These are phyloP conservation scores for Dendrobium huoshanense DNA, from an alignment of 106 monocot species.

Conservation along the genomic window DNA sequence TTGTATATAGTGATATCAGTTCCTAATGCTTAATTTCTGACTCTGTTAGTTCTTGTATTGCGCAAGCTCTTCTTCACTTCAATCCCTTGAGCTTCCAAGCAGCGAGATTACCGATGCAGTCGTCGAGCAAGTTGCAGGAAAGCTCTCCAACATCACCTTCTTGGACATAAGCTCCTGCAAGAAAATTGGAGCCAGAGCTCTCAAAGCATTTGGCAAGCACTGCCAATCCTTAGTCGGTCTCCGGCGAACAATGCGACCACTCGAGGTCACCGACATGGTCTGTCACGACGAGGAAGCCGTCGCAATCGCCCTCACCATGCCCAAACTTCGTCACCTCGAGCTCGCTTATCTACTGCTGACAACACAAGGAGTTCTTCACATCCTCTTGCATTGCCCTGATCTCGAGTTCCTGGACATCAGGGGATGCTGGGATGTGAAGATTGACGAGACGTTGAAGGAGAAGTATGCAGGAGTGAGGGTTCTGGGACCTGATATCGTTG, in stretches of 20 bases:
- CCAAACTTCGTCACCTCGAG: conserved; percentile 62
- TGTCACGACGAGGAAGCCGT: conserved; percentile 72
- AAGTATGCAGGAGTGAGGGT: conserved; percentile 42
- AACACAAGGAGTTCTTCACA: conserved; percentile 40
- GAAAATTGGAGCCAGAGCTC: conserved; percentile 51
- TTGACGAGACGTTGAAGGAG: conserved; percentile 63
- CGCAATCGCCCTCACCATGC: conserved; percentile 68
- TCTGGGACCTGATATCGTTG: conserved; percentile 56
- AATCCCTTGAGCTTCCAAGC: conserved; percentile 54
- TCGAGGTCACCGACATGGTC: conserved; percentile 44
- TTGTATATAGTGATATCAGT: neutral
- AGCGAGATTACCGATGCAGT: conserved; percentile 62
- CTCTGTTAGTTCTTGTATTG: conserved; percentile 9
- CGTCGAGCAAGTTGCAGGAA: conserved; percentile 53
- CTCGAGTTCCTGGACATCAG: conserved; percentile 62
- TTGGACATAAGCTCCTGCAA: conserved; percentile 73
- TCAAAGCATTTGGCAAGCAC: conserved; percentile 51
- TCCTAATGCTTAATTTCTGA: neutral
- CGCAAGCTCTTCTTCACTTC: conserved; percentile 52
- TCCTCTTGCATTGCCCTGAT: conserved; percentile 47
- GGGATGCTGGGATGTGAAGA: conserved; percentile 78
- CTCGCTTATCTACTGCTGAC: conserved; percentile 50
- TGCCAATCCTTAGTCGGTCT: conserved; percentile 47
- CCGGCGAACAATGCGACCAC: conserved; percentile 60
- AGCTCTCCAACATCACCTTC: conserved; percentile 48